These are phyloP conservation scores for Globisporangium recalcitrans DNA, from an alignment of 352 stramenopile species.

Conservation along the genomic window DNA sequence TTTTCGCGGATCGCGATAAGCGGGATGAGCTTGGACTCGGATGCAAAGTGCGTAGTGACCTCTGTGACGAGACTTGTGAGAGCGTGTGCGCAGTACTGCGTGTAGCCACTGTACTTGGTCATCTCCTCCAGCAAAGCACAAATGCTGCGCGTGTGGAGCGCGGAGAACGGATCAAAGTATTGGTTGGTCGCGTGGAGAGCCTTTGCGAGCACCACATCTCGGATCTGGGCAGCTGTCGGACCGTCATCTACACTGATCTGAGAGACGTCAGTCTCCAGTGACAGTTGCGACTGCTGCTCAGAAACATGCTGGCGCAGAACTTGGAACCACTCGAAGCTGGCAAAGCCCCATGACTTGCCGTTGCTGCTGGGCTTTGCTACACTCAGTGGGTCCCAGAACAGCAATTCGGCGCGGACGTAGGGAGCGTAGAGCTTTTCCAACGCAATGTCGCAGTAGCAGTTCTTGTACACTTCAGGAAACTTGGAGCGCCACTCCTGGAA, in stretches of 20 bases:
- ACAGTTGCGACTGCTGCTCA: neutral
- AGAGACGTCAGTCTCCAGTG: neutral
- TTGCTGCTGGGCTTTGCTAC: conserved; percentile 12
- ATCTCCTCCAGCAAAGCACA: conserved; percentile 51
- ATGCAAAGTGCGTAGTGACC: conserved; percentile 27
- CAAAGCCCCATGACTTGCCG: conserved; percentile 23
- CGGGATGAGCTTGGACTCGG: conserved; percentile 34
- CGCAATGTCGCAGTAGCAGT: conserved; percentile 53
- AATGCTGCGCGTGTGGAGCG: conserved; percentile 48
- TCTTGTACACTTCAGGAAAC: conserved; percentile 68
- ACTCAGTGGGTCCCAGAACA: conserved; percentile 59
- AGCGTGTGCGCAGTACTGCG: conserved; percentile 21
- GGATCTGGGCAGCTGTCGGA: conserved; percentile 36
- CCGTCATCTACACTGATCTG: conserved; percentile 15
- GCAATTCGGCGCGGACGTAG: conserved; percentile 58
- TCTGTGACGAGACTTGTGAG: conserved; percentile 25
- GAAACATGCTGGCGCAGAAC: conserved; percentile 32
- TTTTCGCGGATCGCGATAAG: conserved; percentile 35
- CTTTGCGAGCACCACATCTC: conserved; percentile 50
- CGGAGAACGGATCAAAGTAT: conserved; percentile 61
- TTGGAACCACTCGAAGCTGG: conserved; percentile 52
- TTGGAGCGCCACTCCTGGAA: conserved; percentile 73
- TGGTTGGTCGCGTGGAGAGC: conserved; percentile 24
- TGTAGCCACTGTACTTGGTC: conserved; percentile 22
- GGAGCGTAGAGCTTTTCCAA: conserved; percentile 54